Conservation (phyloP, 805 yeast species). For the Cyberlindnera japonica region DNA sequence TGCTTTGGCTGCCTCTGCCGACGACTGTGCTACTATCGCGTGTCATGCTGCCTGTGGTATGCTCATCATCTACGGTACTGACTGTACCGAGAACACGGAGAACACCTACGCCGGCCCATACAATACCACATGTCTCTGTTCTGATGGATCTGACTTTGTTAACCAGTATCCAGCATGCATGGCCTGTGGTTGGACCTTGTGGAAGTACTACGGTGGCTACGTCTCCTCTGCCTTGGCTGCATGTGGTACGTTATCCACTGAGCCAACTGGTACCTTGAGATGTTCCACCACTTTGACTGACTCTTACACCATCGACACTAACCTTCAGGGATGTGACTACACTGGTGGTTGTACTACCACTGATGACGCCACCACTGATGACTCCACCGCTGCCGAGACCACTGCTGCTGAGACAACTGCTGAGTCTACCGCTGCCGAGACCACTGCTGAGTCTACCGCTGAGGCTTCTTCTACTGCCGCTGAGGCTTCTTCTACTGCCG, state of each 20-base stretch:
- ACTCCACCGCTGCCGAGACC: constrained; percentile 15
- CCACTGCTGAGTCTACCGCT: constrained; percentile 3
- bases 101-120: constrained; percentile 19
- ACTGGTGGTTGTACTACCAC: constrained; percentile 31
- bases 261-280: constrained; percentile 33
- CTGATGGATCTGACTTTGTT: constrained; percentile 22
- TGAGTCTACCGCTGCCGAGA: constrained; percentile 12
- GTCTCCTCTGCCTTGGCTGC: constrained; percentile 27
- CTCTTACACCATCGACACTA: constrained; percentile 14
- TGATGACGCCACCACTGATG: constrained; percentile 12
- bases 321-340: constrained; percentile 32
- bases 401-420: constrained; percentile 6
- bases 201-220: constrained; percentile 29
- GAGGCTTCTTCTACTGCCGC: constrained; percentile 15
- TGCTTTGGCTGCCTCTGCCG: constrained; percentile 26
- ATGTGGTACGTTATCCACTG: constrained; percentile 26
- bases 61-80: constrained; percentile 29
- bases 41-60: constrained; percentile 35
- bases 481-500: constrained; percentile 21
- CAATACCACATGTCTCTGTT: constrained; percentile 24
- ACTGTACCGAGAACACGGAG: constrained; percentile 24
- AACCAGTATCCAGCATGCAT: constrained; percentile 27
- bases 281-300: constrained; percentile 23
- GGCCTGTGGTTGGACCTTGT: constrained; percentile 37
- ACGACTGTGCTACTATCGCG: constrained; percentile 27